Conservation (phyloP, 106 monocot species). For the Dendrobium catenatum region DNA sequence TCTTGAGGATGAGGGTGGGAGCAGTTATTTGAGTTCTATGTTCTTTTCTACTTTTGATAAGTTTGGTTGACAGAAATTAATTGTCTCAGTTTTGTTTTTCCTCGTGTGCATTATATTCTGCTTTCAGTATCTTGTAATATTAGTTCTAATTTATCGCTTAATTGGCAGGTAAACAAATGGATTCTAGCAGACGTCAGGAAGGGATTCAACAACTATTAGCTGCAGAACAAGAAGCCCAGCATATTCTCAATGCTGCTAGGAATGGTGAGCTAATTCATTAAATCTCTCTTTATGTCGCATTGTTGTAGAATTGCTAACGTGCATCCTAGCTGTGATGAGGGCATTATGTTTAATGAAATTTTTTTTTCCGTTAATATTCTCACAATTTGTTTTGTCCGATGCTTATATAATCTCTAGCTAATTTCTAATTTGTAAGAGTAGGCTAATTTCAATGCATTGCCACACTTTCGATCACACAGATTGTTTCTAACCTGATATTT, state of each 20-base stretch:
- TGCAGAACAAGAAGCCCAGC: constrained; percentile 71
- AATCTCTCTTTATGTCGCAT: background rate
- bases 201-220: constrained; percentile 69
- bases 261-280: constrained; percentile 24
- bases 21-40: background rate
- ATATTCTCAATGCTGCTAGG: constrained; percentile 57
- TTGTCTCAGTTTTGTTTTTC: background rate
- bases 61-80: background rate
- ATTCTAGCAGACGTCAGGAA: constrained; percentile 46
- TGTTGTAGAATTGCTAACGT: background rate
- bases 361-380: background rate
- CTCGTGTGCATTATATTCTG: background rate
- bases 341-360: background rate
- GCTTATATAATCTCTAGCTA: background rate
- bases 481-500: background rate
- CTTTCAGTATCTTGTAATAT: background rate
- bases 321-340: background rate
- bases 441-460: background rate
- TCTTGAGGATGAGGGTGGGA: background rate
- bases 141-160: background rate
- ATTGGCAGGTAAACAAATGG: constrained; percentile 29
- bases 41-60: background rate
- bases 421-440: background rate
- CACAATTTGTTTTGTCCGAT: background rate
- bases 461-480: background rate